A percentile compares a stretch with the other conserved stretches of the same genome.
These are phyloP conservation scores for Nicotiana attenuata DNA, from an alignment of 257 asterid genomes.

Conservation along the genomic window DNA sequence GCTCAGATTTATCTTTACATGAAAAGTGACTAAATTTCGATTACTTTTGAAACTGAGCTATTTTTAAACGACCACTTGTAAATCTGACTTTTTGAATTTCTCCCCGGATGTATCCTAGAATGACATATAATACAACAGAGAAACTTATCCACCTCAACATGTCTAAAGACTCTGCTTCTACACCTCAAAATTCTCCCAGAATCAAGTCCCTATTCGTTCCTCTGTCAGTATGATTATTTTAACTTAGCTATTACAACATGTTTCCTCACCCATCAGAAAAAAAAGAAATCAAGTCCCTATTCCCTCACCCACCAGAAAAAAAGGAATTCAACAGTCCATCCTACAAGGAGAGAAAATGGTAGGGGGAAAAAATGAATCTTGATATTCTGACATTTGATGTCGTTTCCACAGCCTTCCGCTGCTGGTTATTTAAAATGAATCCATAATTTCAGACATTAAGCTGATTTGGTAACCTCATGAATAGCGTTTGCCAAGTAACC, in stretches of 20 bases:
- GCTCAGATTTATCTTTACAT: too few relatives aligned
- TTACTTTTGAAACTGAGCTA: too few relatives aligned
- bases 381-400: background rate
- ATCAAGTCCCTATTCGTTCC: background rate
- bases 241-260: background rate
- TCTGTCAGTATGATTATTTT: background rate
- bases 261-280: background rate
- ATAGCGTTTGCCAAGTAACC: constrained; percentile 90
- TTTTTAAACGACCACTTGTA: too few relatives aligned
- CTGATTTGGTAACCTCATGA: constrained; percentile 75
- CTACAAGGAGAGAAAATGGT: background rate
- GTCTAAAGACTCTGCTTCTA: background rate
- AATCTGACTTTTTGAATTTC: too few relatives aligned
- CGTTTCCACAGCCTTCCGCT: background rate
- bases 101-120: constrained; percentile 1
- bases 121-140: background rate
- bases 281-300: background rate
- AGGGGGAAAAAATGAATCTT: background rate
- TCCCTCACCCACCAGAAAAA: background rate
- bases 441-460: constrained; percentile 22
- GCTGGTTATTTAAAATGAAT: constrained; percentile 5
- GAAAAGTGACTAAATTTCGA: too few relatives aligned
- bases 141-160: background rate
- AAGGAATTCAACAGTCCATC: background rate
- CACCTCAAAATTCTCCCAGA: background rate